A percentile compares a stretch with the other conserved stretches of the same genome.
phyloP scores from a whole-genome alignment of 495 filamentous ascomycete species.

The Penicillium angulare region DNA sequence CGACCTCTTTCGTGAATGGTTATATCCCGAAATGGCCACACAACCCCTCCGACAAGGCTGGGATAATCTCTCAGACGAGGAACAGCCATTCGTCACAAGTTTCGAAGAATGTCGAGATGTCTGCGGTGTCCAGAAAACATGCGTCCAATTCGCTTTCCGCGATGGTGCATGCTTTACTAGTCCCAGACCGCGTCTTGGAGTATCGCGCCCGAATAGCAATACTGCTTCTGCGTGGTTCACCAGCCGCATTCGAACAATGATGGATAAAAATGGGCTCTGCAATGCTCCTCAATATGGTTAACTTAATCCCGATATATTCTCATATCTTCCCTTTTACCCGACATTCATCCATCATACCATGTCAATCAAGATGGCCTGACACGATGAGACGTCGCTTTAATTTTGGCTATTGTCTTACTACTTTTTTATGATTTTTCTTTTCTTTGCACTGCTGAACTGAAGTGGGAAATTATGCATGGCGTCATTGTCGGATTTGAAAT shows the following conservation, averaged over 20 bases:
- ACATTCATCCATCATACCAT: not conserved
- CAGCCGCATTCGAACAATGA: slow-evolving; percentile 31
- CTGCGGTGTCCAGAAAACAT: slow-evolving; percentile 27
- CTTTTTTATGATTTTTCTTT: not conserved
- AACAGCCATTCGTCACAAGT: slow-evolving; percentile 26
- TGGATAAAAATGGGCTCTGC: slow-evolving; percentile 33
- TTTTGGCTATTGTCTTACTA: not conserved
- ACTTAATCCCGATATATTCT: no score
- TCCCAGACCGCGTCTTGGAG: slow-evolving; percentile 33
- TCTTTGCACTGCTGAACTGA: slow-evolving; percentile 1
- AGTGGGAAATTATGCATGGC: slow-evolving; percentile 9
- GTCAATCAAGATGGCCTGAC: not conserved
- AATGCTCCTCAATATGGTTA: slow-evolving; percentile 34
- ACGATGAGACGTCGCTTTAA: not conserved
- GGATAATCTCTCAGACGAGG: slow-evolving; percentile 46
- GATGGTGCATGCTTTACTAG: slow-evolving; percentile 34
- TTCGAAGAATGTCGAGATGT: slow-evolving; percentile 37
- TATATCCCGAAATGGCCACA: slow-evolving; percentile 35
- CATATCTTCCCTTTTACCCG: not conserved
- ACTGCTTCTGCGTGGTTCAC: slow-evolving; percentile 39
- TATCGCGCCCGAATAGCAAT: slow-evolving; percentile 10
- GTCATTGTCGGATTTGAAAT: not conserved
- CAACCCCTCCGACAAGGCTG: slow-evolving; percentile 32
- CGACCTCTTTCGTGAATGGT: slow-evolving; percentile 44
- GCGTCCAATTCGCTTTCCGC: slow-evolving; percentile 39